Base-by-base conservation (phyloP, 1,139 yeast genomes). In the Kodamaea derodonti region DNA sequence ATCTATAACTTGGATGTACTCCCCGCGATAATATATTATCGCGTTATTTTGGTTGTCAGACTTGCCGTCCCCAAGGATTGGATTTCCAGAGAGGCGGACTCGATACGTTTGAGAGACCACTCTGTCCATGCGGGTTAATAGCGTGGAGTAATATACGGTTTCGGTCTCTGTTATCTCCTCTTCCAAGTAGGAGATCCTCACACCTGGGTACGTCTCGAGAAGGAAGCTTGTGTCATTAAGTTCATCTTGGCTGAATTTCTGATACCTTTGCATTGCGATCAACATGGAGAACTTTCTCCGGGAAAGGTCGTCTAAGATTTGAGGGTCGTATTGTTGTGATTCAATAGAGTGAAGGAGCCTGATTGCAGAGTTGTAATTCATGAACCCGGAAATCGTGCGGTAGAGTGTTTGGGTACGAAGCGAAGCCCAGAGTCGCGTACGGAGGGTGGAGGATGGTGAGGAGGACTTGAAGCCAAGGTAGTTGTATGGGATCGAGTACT, bases 61-160 rank as follows among this genome's bases (percentile, higher is more conserved):
- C 52, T 86, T 86, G 3, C 95, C 95, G 57, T 86, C 95, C 1
- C 96, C 96, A 18, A 87, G 61, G 26, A 86, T 84, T 3, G 96
- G 96, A 51, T 87, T 79, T 1, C 96, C 96, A 0, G 95, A 81
- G 10, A 87, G 61, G 35, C 66, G 68, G 8, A 87, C 69, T 39
- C 75, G 66, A 47, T 69, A 82, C 30, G 66, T 65, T 4, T 78
- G 80, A 17, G 52, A 51, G 20, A 77, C 60, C 11, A 63, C 49
- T 1, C 79, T 77, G 3, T 52, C 46, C 8, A 12, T 10, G n/a
- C n/a, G n/a, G n/a, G n/a, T n/a, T n/a, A 84, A 55, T 25, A 81
- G 74, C 0, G 95, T 81, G 46, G 75, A 85, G 47, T 65, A 84
- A 2, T 41, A 43, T 0, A 52, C 55, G 14, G 47, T 46, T 3